Conservation (phyloP, 2,329 filamentous ascomycete genomes). For the Ophiostoma piceae region DNA sequence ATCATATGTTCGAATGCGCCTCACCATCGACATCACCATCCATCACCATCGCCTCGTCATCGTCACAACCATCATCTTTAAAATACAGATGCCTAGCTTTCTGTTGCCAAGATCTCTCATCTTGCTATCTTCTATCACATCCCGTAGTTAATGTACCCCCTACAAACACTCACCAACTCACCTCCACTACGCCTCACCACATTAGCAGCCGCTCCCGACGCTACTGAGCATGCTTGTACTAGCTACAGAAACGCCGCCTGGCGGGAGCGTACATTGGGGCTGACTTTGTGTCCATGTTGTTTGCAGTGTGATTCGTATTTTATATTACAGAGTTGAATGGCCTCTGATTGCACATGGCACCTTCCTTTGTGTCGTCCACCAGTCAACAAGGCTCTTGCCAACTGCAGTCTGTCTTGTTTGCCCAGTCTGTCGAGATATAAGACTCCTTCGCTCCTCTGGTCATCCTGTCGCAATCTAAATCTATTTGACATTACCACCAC, state of each 20-base stretch:
- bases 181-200: not conserved
- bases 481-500: not conserved
- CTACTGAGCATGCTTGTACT: not conserved
- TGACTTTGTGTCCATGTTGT: not conserved
- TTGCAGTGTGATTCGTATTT: not conserved
- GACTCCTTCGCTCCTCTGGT: not conserved
- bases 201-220: constrained; percentile 2
- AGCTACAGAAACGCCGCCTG: not conserved
- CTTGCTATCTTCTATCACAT: not conserved
- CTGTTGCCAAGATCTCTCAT: not conserved
- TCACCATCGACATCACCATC: not conserved
- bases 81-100: not conserved
- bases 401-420: not conserved
- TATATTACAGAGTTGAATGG: not conserved
- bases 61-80: not conserved
- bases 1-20: not conserved
- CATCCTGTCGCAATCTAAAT: not conserved
- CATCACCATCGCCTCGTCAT: not conserved
- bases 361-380: not conserved
- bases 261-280: not conserved
- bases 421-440: not conserved
- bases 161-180: not conserved
- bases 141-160: not conserved
- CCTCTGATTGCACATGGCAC: not conserved
- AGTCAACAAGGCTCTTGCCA: not conserved